Percentiles rank a stretch among this genome's conserved stretches.
Evolutionary conservation across 2,329 filamentous ascomycete genomes (phyloP).

Genomic region (Daldinia sp.): DNA sequence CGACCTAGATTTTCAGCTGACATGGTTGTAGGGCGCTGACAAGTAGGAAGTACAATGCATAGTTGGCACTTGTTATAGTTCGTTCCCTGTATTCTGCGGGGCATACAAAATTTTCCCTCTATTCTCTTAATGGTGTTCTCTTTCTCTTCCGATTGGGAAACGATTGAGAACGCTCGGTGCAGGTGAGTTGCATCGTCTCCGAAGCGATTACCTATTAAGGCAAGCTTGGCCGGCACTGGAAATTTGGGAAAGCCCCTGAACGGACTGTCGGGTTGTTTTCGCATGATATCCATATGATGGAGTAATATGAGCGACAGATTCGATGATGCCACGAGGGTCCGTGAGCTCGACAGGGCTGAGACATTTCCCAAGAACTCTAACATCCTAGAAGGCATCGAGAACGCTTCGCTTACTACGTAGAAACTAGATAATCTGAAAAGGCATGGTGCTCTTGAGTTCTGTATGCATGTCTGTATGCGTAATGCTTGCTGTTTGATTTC

Average conservation of each 20-base stretch:
- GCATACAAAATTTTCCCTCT: conserved; percentile 9
- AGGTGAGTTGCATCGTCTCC: conserved; percentile 30
- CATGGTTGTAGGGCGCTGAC: conserved; percentile 15
- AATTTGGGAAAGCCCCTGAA: conserved; percentile 31
- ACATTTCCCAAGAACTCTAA: conserved; percentile 29
- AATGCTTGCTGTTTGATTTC: background rate
- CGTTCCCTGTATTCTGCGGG: conserved; percentile 18
- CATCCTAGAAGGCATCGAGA: conserved; percentile 24
- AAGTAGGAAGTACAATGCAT: conserved; percentile 23
- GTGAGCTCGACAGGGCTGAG: conserved; percentile 46
- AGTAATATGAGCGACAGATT: conserved; percentile 36
- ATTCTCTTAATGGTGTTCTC: conserved; percentile 15
- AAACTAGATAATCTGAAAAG: conserved; percentile 14
- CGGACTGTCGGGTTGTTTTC: conserved; percentile 33
- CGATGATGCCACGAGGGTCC: conserved; percentile 24
- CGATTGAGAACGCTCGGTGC: conserved; percentile 25
- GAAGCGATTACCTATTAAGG: conserved; percentile 30
- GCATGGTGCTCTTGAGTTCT: background rate
- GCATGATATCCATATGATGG: conserved; percentile 39
- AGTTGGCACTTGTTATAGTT: conserved; percentile 10
- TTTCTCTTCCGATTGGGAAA: conserved; percentile 18
- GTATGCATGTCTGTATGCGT: background rate
- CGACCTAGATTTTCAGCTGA: conserved; percentile 31
- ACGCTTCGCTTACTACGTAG: conserved; percentile 19
- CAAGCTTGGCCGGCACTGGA: conserved; percentile 34